Conservation (phyloP, 1,284 basidiomycete species). For the Sporisorium exsertum region DNA sequence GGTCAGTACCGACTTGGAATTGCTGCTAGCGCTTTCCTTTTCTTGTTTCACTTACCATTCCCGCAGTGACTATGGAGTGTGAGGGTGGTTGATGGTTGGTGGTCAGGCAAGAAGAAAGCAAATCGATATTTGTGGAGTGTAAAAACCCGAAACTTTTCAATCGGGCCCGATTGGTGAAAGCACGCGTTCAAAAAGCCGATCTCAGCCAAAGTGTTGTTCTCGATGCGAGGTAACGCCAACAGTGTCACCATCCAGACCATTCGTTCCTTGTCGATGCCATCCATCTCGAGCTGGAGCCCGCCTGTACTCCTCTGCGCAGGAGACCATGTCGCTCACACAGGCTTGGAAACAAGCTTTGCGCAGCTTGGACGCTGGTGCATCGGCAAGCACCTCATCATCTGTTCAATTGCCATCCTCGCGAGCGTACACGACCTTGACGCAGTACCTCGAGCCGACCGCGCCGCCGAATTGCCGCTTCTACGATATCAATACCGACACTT, state of each 20-base stretch:
- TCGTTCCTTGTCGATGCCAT: background rate
- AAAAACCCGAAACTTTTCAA: conserved; percentile 12
- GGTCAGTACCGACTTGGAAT: background rate
- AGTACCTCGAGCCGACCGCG: conserved; percentile 19
- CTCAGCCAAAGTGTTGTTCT: conserved; percentile 18
- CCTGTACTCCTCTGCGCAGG: background rate
- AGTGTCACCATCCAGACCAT: conserved; percentile 1
- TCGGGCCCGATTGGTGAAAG: conserved; percentile 28
- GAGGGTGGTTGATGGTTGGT: background rate
- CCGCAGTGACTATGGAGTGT: background rate
- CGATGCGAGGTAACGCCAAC: conserved; percentile 13
- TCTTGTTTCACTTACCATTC: conserved; percentile 20
- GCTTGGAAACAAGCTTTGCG: conserved; percentile 31
- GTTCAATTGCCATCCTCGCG: conserved; percentile 10
- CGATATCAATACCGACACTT: background rate
- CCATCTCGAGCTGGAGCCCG: background rate
- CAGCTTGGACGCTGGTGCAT: conserved; percentile 2
- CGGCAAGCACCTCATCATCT: background rate
- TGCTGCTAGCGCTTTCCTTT: no score
- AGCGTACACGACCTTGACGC: conserved; percentile 20
- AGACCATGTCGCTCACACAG: conserved; percentile 25
- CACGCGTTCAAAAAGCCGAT: conserved; percentile 4
- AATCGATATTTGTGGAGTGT: conserved; percentile 23
- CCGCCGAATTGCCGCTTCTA: conserved; percentile 22
- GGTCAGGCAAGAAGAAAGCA: background rate